Evolutionary conservation across 345 rosid species (phyloP).

Genomic region (Dipteronia dyeriana): DNA sequence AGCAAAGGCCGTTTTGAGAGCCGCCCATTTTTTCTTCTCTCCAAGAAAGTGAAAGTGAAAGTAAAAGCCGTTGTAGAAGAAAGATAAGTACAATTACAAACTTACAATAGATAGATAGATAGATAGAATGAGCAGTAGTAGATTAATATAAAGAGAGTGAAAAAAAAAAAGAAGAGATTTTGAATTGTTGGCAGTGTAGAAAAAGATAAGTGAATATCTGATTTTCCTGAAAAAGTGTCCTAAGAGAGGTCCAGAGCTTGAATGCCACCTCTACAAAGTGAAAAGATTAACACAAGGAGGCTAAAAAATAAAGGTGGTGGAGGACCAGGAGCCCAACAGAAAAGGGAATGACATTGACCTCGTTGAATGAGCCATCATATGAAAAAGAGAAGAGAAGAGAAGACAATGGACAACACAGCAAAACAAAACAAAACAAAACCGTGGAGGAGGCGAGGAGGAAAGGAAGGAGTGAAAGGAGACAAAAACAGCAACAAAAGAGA

Average conservation of each 20-base stretch:
- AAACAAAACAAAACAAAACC: neutral
- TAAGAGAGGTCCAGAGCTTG: conserved; percentile 24
- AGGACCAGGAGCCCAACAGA: conserved; percentile 31
- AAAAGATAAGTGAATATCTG: conserved; percentile 22
- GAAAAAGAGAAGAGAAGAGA: neutral
- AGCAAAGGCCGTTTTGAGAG: conserved; percentile 27
- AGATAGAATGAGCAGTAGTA: neutral
- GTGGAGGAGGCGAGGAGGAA: neutral
- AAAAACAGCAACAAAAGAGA: conserved; percentile 22
- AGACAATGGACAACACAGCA: conserved; percentile 5
- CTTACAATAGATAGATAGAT: too few species aligned
- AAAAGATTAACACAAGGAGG: conserved; percentile 26
- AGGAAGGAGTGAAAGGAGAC: conserved; percentile 9
- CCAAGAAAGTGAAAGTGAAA: neutral
- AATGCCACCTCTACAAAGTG: conserved; percentile 37
- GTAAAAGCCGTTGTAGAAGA: neutral
- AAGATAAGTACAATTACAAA: neutral
- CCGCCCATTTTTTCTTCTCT: conserved; percentile 34
- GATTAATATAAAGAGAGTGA: conserved; percentile 12
- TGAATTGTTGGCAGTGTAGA: conserved; percentile 25
- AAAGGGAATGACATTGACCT: conserved; percentile 42
- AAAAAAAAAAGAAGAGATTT: neutral
- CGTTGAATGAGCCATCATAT: conserved; percentile 38
- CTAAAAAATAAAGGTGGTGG: conserved; percentile 15
- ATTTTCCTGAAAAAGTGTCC: conserved; percentile 31